Conservation (phyloP, 305 asterid genomes). For the Striga hermonthica region DNA sequence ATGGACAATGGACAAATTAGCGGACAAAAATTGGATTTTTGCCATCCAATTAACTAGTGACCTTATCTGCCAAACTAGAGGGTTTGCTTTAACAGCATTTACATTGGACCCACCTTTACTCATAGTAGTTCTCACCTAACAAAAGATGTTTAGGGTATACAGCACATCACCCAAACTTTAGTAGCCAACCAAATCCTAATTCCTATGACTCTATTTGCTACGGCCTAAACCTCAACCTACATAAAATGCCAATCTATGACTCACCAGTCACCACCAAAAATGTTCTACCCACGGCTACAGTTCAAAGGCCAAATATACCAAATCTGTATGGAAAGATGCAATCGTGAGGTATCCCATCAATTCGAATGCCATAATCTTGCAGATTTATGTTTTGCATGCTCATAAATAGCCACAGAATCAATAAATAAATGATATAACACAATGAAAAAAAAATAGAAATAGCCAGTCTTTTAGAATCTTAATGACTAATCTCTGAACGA, state of each 20-base stretch:
- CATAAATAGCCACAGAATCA: background rate
- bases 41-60: conserved; percentile 10
- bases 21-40: no score
- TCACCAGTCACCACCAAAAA: background rate
- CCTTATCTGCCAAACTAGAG: conserved; percentile 1
- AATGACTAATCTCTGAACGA: conserved; percentile 13
- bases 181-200: conserved; percentile 5
- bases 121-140: conserved; percentile 5
- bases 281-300: background rate
- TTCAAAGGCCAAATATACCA: background rate
- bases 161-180: conserved; percentile 9
- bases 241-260: conserved; percentile 16
- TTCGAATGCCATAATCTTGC: no score
- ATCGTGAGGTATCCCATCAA: background rate
- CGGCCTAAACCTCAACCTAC: background rate
- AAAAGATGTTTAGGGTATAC: conserved; percentile 7
- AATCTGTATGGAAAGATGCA: conserved; percentile 15
- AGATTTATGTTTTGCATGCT: background rate
- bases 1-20: no score
- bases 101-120: conserved; percentile 7
- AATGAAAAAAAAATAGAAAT: conserved; percentile 12
- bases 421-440: conserved; percentile 12
- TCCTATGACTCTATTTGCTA: conserved; percentile 10
- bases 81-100: conserved; percentile 5
- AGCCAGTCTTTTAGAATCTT: conserved; percentile 21